Evolutionary conservation across 805 yeast genomes (phyloP).

Genomic region (Candida anglica): DNA sequence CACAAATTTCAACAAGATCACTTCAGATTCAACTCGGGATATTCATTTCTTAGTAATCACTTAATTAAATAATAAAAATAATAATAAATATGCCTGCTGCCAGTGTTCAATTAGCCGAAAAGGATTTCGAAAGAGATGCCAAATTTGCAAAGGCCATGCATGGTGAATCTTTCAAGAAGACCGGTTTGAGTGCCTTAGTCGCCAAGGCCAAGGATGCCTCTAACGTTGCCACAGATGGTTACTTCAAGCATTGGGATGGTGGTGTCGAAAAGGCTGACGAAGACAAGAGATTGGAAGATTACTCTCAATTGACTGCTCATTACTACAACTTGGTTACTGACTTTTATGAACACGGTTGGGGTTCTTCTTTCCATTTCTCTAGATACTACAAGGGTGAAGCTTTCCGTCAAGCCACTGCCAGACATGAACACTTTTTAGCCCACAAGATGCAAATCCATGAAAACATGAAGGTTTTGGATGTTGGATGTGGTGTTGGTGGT

Average conservation of each 20-base stretch:
- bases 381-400: conserved; percentile 92
- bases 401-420: conserved; percentile 89
- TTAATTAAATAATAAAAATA: background rate
- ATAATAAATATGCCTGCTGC: conserved; percentile 7
- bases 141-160: conserved; percentile 83
- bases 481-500: conserved; percentile 99
- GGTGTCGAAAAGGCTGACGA: conserved; percentile 73
- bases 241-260: conserved; percentile 97
- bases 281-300: conserved; percentile 71
- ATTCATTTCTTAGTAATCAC: background rate
- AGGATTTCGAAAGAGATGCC: conserved; percentile 56
- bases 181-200: conserved; percentile 75
- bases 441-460: conserved; percentile 74
- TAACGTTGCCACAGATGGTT: conserved; percentile 79
- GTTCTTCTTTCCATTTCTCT: conserved; percentile 95
- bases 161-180: conserved; percentile 64
- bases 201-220: conserved; percentile 74
- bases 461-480: conserved; percentile 87
- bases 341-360: conserved; percentile 99
- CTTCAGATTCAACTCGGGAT: conserved; percentile 4
- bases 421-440: conserved; percentile 96
- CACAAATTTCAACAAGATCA: no score
- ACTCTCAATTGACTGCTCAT: conserved; percentile 87
- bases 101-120: conserved; percentile 35
- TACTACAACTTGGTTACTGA: conserved; percentile 97